phyloP scores from a whole-genome alignment of 2,329 filamentous ascomycete species.

The Pezicula rhizophila region DNA sequence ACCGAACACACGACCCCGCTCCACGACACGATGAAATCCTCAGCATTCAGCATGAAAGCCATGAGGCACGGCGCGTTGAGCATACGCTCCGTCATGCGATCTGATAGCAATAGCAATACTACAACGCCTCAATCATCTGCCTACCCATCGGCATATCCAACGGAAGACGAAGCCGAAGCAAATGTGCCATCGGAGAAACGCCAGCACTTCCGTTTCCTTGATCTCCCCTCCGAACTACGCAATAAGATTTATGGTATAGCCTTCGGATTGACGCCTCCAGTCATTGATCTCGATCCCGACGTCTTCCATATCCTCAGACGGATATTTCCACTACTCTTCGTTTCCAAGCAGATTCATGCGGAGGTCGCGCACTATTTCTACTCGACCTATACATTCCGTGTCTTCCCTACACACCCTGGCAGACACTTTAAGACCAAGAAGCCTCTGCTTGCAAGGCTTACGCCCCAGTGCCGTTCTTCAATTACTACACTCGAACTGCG shows the following conservation, averaged over 20 bases:
- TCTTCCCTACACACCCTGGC: constrained; percentile 61
- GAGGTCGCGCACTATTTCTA: constrained; percentile 65
- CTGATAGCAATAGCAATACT: background rate
- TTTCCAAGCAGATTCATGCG: constrained; percentile 52
- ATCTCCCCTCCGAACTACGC: constrained; percentile 64
- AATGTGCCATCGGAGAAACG: background rate
- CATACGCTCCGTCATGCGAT: background rate
- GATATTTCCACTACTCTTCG: constrained; percentile 54
- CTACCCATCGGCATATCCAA: constrained; percentile 20
- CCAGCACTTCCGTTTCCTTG: constrained; percentile 56
- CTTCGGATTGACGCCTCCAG: constrained; percentile 45
- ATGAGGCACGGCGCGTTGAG: background rate
- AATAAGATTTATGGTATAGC: constrained; percentile 61
- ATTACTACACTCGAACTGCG: constrained; percentile 63
- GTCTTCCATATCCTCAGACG: constrained; percentile 58
- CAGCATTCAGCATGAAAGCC: background rate
- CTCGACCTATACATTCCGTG: constrained; percentile 52
- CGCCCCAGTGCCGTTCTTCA: constrained; percentile 49
- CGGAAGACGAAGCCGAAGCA: constrained; percentile 17
- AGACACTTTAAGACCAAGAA: constrained; percentile 68
- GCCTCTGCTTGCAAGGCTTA: constrained; percentile 62
- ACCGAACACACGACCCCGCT: background rate
- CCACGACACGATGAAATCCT: background rate
- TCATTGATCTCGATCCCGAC: constrained; percentile 60
- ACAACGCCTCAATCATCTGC: constrained; percentile 13